These are phyloP conservation scores for Venturia oleaginea DNA, from an alignment of 2,329 filamentous ascomycete genomes.

Conservation along the genomic window DNA sequence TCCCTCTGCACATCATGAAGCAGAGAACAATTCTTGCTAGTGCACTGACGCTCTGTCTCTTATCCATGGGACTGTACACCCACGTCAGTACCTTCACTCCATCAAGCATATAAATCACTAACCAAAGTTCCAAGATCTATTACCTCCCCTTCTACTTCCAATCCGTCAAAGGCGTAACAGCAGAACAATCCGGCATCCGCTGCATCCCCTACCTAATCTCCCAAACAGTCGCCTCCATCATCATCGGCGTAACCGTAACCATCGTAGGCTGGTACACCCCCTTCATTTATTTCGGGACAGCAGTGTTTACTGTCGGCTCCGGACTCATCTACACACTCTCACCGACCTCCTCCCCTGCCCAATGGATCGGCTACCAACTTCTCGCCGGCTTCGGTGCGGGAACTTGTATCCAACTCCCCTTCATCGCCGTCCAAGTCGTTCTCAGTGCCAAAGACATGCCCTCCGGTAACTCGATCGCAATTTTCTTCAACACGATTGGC, in stretches of 20 bases:
- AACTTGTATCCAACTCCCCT: constrained; percentile 39
- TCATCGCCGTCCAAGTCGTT: constrained; percentile 39
- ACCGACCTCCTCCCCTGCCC: constrained; percentile 29
- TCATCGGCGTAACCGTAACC: constrained; percentile 17
- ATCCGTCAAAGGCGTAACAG: constrained; percentile 20
- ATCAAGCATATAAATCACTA: neutral
- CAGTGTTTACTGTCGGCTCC: constrained; percentile 19
- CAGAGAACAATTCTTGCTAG: constrained; percentile 27
- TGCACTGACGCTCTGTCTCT: constrained; percentile 26
- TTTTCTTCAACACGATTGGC: constrained; percentile 57
- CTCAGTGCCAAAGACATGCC: constrained; percentile 22
- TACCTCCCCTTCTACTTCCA: constrained; percentile 26
- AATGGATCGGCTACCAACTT: constrained; percentile 48
- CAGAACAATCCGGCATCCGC: constrained; percentile 21
- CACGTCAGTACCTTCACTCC: constrained; percentile 17
- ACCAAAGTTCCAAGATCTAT: constrained; percentile 13
- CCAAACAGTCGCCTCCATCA: constrained; percentile 17
- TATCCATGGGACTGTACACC: constrained; percentile 32
- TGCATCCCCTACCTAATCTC: constrained; percentile 16
- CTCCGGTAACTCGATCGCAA: constrained; percentile 26
- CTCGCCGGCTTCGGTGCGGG: constrained; percentile 41
- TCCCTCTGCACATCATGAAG: constrained; percentile 20
- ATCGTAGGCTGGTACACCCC: constrained; percentile 12
- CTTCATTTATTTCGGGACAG: constrained; percentile 10
- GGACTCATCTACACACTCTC: constrained; percentile 27